These are phyloP conservation scores for Mycena epipterygia DNA, from an alignment of 768 basidiomycete genomes.

Conservation along the genomic window DNA sequence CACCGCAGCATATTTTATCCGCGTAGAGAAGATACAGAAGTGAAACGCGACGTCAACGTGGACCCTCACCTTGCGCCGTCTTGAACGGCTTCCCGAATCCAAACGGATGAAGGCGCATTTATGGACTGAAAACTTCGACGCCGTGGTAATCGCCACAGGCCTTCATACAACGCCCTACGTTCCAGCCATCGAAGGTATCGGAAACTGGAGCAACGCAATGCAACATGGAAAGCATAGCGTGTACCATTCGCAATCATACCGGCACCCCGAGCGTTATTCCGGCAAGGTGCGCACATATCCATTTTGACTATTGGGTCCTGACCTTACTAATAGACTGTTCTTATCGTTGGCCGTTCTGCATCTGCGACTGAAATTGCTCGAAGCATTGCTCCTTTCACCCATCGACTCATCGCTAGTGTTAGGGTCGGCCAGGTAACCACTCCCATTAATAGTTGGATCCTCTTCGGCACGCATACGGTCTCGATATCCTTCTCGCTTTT, in stretches of 20 bases:
- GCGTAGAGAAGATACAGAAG: conserved; percentile 53
- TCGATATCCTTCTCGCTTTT: conserved; percentile 37
- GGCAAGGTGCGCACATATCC: conserved; percentile 40
- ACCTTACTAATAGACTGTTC: conserved; percentile 19
- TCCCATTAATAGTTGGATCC: conserved; percentile 33
- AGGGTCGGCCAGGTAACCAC: conserved; percentile 30
- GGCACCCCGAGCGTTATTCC: conserved; percentile 42
- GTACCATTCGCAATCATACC: conserved; percentile 48
- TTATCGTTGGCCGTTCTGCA: conserved; percentile 33
- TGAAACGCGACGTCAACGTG: conserved; percentile 31
- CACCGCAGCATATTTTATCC: conserved; percentile 49
- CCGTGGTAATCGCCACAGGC: conserved; percentile 48
- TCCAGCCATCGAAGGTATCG: conserved; percentile 45
- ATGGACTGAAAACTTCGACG: conserved; percentile 49
- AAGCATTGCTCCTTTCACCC: conserved; percentile 22
- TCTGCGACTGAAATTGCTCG: conserved; percentile 36
- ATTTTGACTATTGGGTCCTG: neutral
- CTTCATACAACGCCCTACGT: conserved; percentile 45
- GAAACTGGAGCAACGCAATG: conserved; percentile 41
- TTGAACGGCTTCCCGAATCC: conserved; percentile 31
- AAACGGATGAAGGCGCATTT: conserved; percentile 35
- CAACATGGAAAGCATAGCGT: conserved; percentile 32
- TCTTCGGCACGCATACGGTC: conserved; percentile 25
- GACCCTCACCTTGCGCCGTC: conserved; percentile 38
- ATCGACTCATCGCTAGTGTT: conserved; percentile 28